These are phyloP conservation scores for Zymoseptoria tritici DNA, from an alignment of 2,329 filamentous ascomycete species.

Conservation along the genomic window DNA sequence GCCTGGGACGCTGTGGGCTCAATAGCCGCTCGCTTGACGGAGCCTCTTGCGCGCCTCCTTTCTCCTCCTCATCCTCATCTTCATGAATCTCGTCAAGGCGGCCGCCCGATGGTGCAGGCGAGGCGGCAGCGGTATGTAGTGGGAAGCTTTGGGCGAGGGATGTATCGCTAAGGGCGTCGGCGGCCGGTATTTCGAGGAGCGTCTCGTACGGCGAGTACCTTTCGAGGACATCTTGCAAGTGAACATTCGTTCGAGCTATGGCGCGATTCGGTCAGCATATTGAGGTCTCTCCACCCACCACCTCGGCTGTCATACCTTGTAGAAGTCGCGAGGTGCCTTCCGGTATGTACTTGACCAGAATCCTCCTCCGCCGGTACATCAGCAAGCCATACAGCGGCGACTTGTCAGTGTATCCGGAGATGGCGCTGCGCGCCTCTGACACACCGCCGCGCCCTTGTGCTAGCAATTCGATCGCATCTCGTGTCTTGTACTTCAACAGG, in stretches of 20 bases:
- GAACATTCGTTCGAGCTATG: conserved; percentile 70
- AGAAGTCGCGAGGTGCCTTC: conserved; percentile 84
- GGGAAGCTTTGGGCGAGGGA: conserved; percentile 83
- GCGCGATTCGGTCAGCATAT: not conserved
- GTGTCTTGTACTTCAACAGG: conserved; percentile 79
- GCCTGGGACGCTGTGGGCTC: conserved; percentile 19
- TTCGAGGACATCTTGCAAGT: conserved; percentile 55
- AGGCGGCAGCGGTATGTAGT: conserved; percentile 78
- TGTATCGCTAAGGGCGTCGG: conserved; percentile 78
- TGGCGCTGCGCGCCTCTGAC: conserved; percentile 69
- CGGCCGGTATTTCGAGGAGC: conserved; percentile 64
- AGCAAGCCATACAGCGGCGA: conserved; percentile 90
- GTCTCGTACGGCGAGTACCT: conserved; percentile 81
- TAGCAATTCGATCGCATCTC: conserved; percentile 79
- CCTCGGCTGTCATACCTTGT: conserved; percentile 59
- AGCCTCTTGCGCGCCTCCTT: not conserved
- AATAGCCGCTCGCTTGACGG: conserved; percentile 11
- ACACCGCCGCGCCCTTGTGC: conserved; percentile 73
- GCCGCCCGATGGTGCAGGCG: conserved; percentile 63
- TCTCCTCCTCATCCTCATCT: conserved; percentile 65
- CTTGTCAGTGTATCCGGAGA: conserved; percentile 71
- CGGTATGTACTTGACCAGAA: conserved; percentile 86
- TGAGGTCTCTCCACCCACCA: not conserved
- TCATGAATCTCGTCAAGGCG: conserved; percentile 90
- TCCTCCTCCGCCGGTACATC: conserved; percentile 79